Base-by-base conservation (phyloP, 495 filamentous ascomycete species). In the Penicillium psychrofluorescens region DNA sequence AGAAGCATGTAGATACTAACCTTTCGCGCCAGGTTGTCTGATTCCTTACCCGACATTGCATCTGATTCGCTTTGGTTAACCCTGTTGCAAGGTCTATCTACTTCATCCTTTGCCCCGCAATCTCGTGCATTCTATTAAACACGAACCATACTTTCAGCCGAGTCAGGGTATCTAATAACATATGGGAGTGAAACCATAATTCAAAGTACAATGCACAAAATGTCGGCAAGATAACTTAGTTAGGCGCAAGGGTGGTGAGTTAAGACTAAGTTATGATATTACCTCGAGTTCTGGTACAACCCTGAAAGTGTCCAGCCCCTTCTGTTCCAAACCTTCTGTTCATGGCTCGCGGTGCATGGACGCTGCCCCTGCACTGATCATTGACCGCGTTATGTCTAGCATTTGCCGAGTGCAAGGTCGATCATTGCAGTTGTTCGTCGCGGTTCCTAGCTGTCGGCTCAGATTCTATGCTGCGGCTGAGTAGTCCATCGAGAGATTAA, bases 221-320 rank as follows among this genome's bases (percentile, higher is more conserved):
- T 22, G 2, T 22, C 2, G 22, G 22, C 22, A 22, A 22, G 22
- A 22, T 37, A 22, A 12, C 38, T n/a, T n/a, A n/a, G n/a, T n/a
- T 16, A 32, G 40, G 44, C 43, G 51, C 37, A 54, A 54, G 51
- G 51, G 51, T 37, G 36, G 6, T 31, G 38, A n/a, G n/a, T n/a
- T n/a, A n/a, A n/a, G n/a, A n/a, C n/a, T n/a, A n/a, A 32, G 33
- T 22, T 39, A 54, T 54, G 51, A 54, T 54, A 44, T 51, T 46
- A 54, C 29, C 8, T 36, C 7, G 35, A 47, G 22, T 50, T 50
- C 43, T 27, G 22, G 22, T 4, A 4, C 22, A 22, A 22, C 43
- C 51, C 13, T 30, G 38, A 11, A 31, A 32, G 35, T n/a, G 42
- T 27, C 42, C 6, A 45, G 35, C 43, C 41, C 13, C 12, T 28